Evolutionary conservation across 768 basidiomycete genomes (phyloP), one percentile per base, ranked within the genome.

Genomic region (Tremella yokohamensis): DNA sequence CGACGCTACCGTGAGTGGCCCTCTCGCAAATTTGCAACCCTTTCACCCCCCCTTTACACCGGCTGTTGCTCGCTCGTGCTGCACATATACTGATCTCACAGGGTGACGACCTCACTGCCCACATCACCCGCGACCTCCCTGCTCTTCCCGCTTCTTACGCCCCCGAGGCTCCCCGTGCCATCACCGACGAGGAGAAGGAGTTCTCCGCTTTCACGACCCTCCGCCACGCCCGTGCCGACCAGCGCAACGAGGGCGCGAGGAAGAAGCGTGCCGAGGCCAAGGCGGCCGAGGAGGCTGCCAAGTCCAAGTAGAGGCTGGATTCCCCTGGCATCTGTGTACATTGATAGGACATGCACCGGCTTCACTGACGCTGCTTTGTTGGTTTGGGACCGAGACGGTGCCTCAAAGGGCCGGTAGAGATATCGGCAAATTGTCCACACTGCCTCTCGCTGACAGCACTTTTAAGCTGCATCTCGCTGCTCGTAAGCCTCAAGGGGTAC

Each of bases 161-260:
- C 48, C 83, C 83, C 66, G 96, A 99, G 79, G 79, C 83, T 26
- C 96, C 96, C 70, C 89, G 96, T 78, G 87, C 88, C 80, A 96
- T 98, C 77, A 89, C 90, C 62, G 80, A 82, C 49, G 88, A 89
- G 70, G 96, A 99, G 79, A 88, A 87, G 75, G 83, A 85, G 63
- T 88, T 91, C 81, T 75, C 88, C 67, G 94, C 96, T 7, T 97
- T 84, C 86, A 83, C 82, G 78, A 84, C 91, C 65, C 88, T 97
- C 72, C 91, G 94, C 71, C 78, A 82, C 57, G 85, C 86, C 68
- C 88, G 92, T 66, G 87, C 90, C 66, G 82, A 84, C 75, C 82
- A 86, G 63, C 83, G 92, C 76, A 83, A 88, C 80, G 90, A 87
- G 65, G 96, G 96, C 79, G 81, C 80, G 67, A 88, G 91, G 81